phyloP scores from a whole-genome alignment of 1,284 basidiomycete species.

The Melampsora larici-populina region DNA sequence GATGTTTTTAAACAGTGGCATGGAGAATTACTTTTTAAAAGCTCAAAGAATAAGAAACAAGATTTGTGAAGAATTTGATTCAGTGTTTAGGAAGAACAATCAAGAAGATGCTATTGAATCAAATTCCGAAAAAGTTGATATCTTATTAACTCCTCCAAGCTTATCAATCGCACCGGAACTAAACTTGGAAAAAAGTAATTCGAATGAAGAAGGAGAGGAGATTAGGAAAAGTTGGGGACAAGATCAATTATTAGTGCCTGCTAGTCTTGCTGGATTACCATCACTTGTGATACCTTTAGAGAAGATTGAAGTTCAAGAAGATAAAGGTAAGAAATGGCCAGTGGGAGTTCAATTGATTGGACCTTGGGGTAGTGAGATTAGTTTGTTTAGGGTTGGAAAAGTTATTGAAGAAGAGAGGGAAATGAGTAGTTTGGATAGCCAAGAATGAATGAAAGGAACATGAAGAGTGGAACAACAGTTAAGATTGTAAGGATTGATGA shows the following conservation, averaged over 20 bases:
- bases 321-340: neutral
- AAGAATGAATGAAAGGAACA: too few relatives aligned
- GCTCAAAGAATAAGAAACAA: slow-evolving; percentile 74
- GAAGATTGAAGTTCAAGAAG: too few relatives aligned
- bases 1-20: slow-evolving; percentile 63
- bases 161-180: neutral
- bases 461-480: too few relatives aligned
- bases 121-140: neutral
- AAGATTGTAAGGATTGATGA: too few relatives aligned
- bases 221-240: slow-evolving; percentile 48
- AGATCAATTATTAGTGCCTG: slow-evolving; percentile 51
- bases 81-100: slow-evolving; percentile 64
- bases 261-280: slow-evolving; percentile 52
- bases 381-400: neutral
- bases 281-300: slow-evolving; percentile 47
- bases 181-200: neutral
- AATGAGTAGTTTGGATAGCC: too few relatives aligned
- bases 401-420: neutral
- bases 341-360: slow-evolving; percentile 26
- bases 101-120: slow-evolving; percentile 53
- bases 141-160: slow-evolving; percentile 18
- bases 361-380: slow-evolving; percentile 19
- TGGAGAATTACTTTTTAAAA: slow-evolving; percentile 93
- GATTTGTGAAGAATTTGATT: slow-evolving; percentile 71
- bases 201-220: neutral